Evolutionary conservation across 1,139 yeast genomes (phyloP), one percentile per base, ranked within the genome.

Genomic region (Saccharomyces pastorianus): DNA sequence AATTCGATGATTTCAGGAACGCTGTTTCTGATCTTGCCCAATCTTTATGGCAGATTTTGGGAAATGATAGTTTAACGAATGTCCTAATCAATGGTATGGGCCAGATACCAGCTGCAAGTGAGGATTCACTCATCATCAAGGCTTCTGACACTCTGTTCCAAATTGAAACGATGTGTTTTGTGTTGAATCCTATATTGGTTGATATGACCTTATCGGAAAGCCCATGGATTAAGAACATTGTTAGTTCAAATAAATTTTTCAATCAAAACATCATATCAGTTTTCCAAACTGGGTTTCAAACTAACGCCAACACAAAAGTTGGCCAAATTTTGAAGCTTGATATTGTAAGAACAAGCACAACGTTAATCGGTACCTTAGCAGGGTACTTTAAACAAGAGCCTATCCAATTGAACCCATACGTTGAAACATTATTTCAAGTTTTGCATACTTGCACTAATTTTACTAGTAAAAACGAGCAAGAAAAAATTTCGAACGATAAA

Each of bases 11-110:
- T 28, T 91, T 82, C 66, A 77, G 96, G 60, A 73, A 79, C 25
- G 91, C 85, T 57, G 85, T 87, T 8, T 80, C 85, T 1, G 97
- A 91, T 62, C 75, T 90, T 51, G 80, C 88, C 61, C 91, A 88
- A 53, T 74, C 81, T 0, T 70, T 85, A 2, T 88, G 85, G 71
- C 80, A 88, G 0, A 73, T 87, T 13, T 73, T 88, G 51, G 86
- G 86, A 38, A 64, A 73, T 4, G 75, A 79, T 2, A 72, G 89
- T 50, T 81, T 83, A 61, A 74, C 78, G 3, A 75, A 74, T 51
- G 58, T 62, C 38, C 71, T 88, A 34, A 73, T 80, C 2, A 64
- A 68, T 4, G 77, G 77, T 46, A 73, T 84, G 20, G 68, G 69
- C n/a, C 32, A 29, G 48, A 54, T n/a, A 48, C 55, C 6, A 57